Evolutionary conservation across 306 rosid species (phyloP), one percentile per base, ranked within the genome.

Genomic region (Castanospermum australe): DNA sequence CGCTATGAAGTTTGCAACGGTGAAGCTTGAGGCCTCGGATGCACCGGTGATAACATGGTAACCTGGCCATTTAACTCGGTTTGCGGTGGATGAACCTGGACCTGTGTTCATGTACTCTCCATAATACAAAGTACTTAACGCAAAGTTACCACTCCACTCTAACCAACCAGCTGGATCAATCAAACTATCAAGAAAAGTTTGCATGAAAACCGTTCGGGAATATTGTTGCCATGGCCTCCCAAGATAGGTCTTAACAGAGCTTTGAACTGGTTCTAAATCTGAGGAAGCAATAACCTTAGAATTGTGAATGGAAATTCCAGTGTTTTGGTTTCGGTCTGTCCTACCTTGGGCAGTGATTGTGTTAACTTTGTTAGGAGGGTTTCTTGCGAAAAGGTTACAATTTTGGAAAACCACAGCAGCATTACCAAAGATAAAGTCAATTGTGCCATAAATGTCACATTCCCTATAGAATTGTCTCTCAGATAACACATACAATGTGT

Each of bases 271-370:
- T 9, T 64, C 57, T 11, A 83, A n/a, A 54, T 80, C 86, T 0
- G 87, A 82, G 20, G 86, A 85, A 21, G 88, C 86, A 1, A 67
- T 71, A 21, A 88, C 80, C 28, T 21, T 70, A 52, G 67, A 60
- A 35, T 84, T 82, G 25, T 86, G 88, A 62, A 91, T 88, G 6
- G 91, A 89, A 81, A 91, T 87, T 0, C 96, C 93, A 4, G 96
- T 89, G 80, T 91, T 91, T 55, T 89, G 96, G 52, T 89, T 87
- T 0, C 88, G 91, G 59, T 91, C 93, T 0, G 83, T 71, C 21
- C 97, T 75, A 10, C 97, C 97, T 52, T 89, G 93, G 0, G 94
- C 92, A 0, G 94, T 92, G 54, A 92, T 22, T 0, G 94, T 88
- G 67, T 84, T 90, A 32, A 89, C 84, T 32, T 77, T 84, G 78